phyloP scores from a whole-genome alignment of 768 basidiomycete genomes.

The Leccinum incarnatum region DNA sequence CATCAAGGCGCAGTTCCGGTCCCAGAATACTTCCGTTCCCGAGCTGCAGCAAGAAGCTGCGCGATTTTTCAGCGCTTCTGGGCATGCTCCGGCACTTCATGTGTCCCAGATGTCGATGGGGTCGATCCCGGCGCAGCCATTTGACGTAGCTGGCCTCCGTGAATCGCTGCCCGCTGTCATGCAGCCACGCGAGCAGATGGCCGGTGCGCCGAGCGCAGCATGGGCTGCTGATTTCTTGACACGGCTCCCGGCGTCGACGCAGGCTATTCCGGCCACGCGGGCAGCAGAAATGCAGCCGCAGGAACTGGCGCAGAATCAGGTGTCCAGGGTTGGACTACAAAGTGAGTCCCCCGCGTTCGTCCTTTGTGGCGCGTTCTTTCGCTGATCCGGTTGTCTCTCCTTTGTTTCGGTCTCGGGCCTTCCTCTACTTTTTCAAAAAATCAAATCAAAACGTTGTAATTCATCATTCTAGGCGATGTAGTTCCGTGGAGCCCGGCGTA shows the following conservation, averaged over 20 bases:
- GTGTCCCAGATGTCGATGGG: conserved; percentile 15
- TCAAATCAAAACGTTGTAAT: neutral
- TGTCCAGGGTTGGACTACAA: conserved; percentile 9
- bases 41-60: conserved; percentile 63
- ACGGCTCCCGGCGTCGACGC: conserved; percentile 24
- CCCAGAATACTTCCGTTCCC: conserved; percentile 41
- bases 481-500: conserved; percentile 41
- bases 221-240: conserved; percentile 65
- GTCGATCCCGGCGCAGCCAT: conserved; percentile 38
- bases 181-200: conserved; percentile 19
- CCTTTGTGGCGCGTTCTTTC: neutral
- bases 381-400: neutral
- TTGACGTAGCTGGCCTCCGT: conserved; percentile 52
- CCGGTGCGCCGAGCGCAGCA: conserved; percentile 22
- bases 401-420: neutral
- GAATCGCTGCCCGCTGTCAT: conserved; percentile 20
- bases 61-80: conserved; percentile 55
- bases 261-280: neutral
- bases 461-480: conserved; percentile 31
- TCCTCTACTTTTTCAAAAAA: neutral
- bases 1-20: conserved; percentile 54
- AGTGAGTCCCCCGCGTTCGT: conserved; percentile 14
- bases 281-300: conserved; percentile 8
- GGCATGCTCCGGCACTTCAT: conserved; percentile 29
- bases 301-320: conserved; percentile 5